phyloP scores from a whole-genome alignment of 1,284 basidiomycete species.

The Microbotryum scabiosae region DNA sequence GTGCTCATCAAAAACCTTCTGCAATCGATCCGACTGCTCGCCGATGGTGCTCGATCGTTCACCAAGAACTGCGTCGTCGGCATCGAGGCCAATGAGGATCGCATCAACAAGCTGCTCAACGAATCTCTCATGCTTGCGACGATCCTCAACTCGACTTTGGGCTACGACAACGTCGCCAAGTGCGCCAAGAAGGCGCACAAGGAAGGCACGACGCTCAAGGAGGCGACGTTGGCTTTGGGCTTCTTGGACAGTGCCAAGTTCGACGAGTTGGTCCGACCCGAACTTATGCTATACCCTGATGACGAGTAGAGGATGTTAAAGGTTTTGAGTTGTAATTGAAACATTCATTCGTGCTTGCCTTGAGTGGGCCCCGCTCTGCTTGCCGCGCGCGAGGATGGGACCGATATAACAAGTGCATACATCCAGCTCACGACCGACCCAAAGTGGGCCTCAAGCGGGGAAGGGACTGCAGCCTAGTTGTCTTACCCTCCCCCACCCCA shows the following conservation, averaged over 20 bases:
- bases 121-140: constrained; percentile 96
- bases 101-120: constrained; percentile 80
- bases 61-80: constrained; percentile 96
- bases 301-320: constrained; percentile 7
- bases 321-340: too few species aligned
- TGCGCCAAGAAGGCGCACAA: constrained; percentile 99
- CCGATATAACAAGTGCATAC: too few species aligned
- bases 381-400: too few species aligned
- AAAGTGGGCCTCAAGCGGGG: too few species aligned
- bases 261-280: constrained; percentile 88
- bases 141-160: constrained; percentile 82
- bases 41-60: constrained; percentile 88
- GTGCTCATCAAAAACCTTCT: constrained; percentile 97
- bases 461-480: too few species aligned
- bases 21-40: constrained; percentile 85
- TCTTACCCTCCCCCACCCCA: too few species aligned
- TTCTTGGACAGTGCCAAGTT: constrained; percentile 86
- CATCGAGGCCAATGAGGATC: constrained; percentile 89
- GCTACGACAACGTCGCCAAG: constrained; percentile 95
- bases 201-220: constrained; percentile 91
- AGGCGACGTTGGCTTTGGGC: constrained; percentile 80
- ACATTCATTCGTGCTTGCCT: too few species aligned
- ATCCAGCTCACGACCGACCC: too few species aligned
- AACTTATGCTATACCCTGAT: constrained; percentile 46
- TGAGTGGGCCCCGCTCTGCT: too few species aligned